Conservation (phyloP, 495 filamentous ascomycete genomes). For the Sporormia fimetaria region DNA sequence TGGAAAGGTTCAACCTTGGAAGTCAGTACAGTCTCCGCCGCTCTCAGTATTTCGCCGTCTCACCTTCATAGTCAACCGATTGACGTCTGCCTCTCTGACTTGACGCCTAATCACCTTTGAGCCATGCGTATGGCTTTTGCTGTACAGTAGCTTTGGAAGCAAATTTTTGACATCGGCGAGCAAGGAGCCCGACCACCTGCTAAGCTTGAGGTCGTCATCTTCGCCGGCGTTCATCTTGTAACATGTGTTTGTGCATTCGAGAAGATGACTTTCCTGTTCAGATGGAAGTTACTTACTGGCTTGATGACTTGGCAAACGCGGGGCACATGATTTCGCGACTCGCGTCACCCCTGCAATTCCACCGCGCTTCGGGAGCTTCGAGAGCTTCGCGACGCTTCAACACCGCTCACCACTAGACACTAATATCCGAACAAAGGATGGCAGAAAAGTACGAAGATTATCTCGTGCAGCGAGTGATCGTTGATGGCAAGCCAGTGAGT, state of each 20-base stretch:
- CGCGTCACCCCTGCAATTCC: slow-evolving; percentile 17
- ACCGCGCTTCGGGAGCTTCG: too few relatives aligned
- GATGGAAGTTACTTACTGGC: background rate
- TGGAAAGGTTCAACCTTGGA: slow-evolving; percentile 79
- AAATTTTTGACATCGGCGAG: slow-evolving; percentile 24
- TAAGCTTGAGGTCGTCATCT: slow-evolving; percentile 31
- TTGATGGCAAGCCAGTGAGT: slow-evolving; percentile 62
- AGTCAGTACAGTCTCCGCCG: slow-evolving; percentile 10
- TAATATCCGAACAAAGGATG: too few relatives aligned
- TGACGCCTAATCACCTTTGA: slow-evolving; percentile 13
- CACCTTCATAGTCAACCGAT: too few relatives aligned
- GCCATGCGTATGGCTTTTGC: slow-evolving; percentile 8
- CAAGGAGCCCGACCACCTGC: slow-evolving; percentile 24
- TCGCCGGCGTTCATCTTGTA: slow-evolving; percentile 26
- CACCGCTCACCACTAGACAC: too few relatives aligned
- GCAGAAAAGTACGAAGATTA: slow-evolving; percentile 53
- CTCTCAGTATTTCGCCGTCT: too few relatives aligned
- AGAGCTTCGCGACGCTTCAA: too few relatives aligned
- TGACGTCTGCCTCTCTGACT: slow-evolving; percentile 25
- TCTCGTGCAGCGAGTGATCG: slow-evolving; percentile 63
- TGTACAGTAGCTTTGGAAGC: slow-evolving; percentile 24
- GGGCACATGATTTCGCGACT: slow-evolving; percentile 22
- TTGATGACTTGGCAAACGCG: slow-evolving; percentile 21
- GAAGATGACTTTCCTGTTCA: background rate
- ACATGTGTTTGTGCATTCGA: background rate